Conservation (phyloP, 2,329 filamentous ascomycete genomes). For the Pezicula radicicola region DNA sequence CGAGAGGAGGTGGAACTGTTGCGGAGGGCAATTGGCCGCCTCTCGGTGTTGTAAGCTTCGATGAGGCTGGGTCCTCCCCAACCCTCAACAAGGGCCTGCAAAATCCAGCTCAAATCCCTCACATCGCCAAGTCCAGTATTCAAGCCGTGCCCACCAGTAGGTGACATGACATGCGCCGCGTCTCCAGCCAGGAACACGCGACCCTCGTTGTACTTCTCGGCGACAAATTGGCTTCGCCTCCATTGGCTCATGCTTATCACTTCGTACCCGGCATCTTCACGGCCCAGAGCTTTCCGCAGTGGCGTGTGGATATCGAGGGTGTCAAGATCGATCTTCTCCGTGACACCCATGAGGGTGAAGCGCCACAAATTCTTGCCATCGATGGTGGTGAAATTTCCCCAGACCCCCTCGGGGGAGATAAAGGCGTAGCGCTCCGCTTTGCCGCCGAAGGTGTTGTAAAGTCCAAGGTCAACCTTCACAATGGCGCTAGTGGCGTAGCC, state of each 20-base stretch:
- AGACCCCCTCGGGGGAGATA: neutral
- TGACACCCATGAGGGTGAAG: neutral
- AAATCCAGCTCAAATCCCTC: constrained; percentile 29
- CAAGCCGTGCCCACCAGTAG: constrained; percentile 31
- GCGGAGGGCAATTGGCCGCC: constrained; percentile 9
- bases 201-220: neutral
- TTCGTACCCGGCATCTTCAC: neutral
- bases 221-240: neutral
- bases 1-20: neutral
- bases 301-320: neutral
- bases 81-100: constrained; percentile 19
- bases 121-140: constrained; percentile 30
- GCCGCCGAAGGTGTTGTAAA: neutral
- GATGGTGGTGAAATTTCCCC: neutral
- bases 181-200: constrained; percentile 29
- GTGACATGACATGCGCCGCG: constrained; percentile 29
- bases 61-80: constrained; percentile 12
- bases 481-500: constrained; percentile 17
- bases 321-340: neutral
- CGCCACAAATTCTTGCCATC: neutral
- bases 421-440: neutral
- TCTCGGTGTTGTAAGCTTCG: constrained; percentile 21
- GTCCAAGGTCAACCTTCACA: neutral
- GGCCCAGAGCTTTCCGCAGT: neutral
- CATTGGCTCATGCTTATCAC: neutral